These are phyloP conservation scores for Debaryomyces hansenii DNA, from an alignment of 805 yeast species.

Conservation along the genomic window DNA sequence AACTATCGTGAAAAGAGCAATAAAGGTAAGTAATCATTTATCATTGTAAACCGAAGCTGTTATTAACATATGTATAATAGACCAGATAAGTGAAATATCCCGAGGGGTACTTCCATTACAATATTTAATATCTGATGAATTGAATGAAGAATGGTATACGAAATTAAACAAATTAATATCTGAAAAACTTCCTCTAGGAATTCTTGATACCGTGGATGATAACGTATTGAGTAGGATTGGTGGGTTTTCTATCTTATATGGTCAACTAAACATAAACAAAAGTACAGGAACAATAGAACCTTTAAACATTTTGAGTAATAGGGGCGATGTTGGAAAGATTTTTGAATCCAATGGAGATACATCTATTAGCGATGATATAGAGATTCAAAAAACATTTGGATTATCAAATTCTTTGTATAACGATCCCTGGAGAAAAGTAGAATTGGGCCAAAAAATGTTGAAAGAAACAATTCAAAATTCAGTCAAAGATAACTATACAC, in stretches of 20 bases:
- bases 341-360: slow-evolving; percentile 17
- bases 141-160: slow-evolving; percentile 48
- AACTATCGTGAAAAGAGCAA: slow-evolving; percentile 60
- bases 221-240: slow-evolving; percentile 43
- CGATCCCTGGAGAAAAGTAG: slow-evolving; percentile 76
- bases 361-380: slow-evolving; percentile 16
- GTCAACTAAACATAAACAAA: slow-evolving; percentile 35
- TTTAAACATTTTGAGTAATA: slow-evolving; percentile 49
- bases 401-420: slow-evolving; percentile 67
- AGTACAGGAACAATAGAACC: slow-evolving; percentile 26
- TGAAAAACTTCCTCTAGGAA: slow-evolving; percentile 5
- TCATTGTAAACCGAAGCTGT: background rate
- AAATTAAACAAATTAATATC: slow-evolving; percentile 19
- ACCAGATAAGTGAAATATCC: slow-evolving; percentile 38
- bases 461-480: slow-evolving; percentile 19
- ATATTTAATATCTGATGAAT: slow-evolving; percentile 36
- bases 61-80: slow-evolving; percentile 17
- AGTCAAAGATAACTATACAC: slow-evolving; percentile 13
- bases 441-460: slow-evolving; percentile 42
- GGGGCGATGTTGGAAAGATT: slow-evolving; percentile 42
- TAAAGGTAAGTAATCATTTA: slow-evolving; percentile 12
- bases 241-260: slow-evolving; percentile 64
- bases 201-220: slow-evolving; percentile 1
- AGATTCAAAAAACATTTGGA: slow-evolving; percentile 46
- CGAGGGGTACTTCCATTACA: slow-evolving; percentile 53